Base-by-base conservation (phyloP, 192 early-diverging fungal genomes). In the Mortierella claussenii region DNA sequence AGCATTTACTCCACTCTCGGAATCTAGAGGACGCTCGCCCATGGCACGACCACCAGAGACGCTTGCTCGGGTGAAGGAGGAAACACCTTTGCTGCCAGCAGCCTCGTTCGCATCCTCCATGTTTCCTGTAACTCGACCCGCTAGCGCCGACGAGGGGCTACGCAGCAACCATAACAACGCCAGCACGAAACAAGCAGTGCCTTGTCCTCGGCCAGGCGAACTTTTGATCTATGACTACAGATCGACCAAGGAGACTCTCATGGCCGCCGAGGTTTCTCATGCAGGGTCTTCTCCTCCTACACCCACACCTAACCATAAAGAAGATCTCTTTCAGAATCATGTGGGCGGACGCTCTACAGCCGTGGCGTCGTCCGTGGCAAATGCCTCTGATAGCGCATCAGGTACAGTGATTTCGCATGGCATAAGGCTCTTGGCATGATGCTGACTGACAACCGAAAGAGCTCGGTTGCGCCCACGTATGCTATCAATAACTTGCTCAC, bases 211-310 rank as follows among this genome's bases (percentile, higher is more conserved):
- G 20, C 84, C 84, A 28, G 84, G 84, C 1, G 82, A 81, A 32
- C 43, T 86, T 17, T 37, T 86, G 52, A 80, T 69, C 55, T 81
- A 83, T 34, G 84, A 86, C 60, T 86, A 68, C 32, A 52, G 84
- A 3, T 63, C 60, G n/a, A n/a, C n/a, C n/a, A n/a, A 4, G 0
- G 34, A 43, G 27, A 48, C 45, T 26, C 30, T 9, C 13, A 63
- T n/a, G 1, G 12, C 52, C 32, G 46, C 23, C 21, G 47, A 20
- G 27, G 27, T 49, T 49, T 20, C 47, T 26, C 47, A 49, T 6
- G 7, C 30, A 11, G 34, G 54, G 17, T 71, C 69, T 7, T 57
- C 69, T 17, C 69, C 69, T 2, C 49, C 61, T 5, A 73, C 69
- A 13, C 69, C 69, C 17, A 71, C 55, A 43, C 68, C 68, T 9